A percentile compares a stretch with the other conserved stretches of the same genome.
Conservation (phyloP, 495 filamentous ascomycete species). For the Jackrogersella minutella region DNA sequence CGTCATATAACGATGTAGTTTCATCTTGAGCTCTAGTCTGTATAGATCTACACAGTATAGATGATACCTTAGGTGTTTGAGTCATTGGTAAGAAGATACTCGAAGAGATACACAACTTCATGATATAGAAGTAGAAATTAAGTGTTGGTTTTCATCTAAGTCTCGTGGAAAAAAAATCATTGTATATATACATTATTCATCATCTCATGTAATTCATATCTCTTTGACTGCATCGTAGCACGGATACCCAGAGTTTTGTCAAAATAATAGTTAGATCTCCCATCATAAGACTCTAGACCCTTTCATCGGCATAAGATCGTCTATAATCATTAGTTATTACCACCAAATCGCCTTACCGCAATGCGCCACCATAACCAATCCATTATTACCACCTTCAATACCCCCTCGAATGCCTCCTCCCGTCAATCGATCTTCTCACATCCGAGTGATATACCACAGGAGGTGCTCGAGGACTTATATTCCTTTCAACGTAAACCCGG, state of each 20-base stretch:
- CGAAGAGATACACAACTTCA: too few species aligned
- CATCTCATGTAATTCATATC: constrained; percentile 18
- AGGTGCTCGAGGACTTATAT: constrained; percentile 39
- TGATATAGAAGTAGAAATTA: too few species aligned
- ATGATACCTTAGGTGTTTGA: neutral
- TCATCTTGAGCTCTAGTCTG: constrained; percentile 2
- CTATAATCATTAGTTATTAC: neutral
- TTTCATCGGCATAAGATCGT: constrained; percentile 4
- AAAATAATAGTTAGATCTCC: neutral
- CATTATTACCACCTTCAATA: neutral
- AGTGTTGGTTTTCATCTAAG: neutral
- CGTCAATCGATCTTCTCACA: constrained; percentile 35
- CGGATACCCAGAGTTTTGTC: neutral
- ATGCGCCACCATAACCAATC: neutral
- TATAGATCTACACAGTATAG: neutral
- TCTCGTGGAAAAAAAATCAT: neutral
- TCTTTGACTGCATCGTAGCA: constrained; percentile 7
- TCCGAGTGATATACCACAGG: constrained; percentile 37
- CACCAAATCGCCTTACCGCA: neutral
- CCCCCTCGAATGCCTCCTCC: constrained; percentile 22
- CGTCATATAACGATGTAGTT: neutral
- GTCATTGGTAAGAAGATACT: too few species aligned
- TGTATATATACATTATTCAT: too few species aligned
- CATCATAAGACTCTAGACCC: too few species aligned
- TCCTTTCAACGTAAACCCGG: constrained; percentile 27